phyloP scores from a whole-genome alignment of 176 grass and related monocot genomes.

The Aegilops bicornis region DNA sequence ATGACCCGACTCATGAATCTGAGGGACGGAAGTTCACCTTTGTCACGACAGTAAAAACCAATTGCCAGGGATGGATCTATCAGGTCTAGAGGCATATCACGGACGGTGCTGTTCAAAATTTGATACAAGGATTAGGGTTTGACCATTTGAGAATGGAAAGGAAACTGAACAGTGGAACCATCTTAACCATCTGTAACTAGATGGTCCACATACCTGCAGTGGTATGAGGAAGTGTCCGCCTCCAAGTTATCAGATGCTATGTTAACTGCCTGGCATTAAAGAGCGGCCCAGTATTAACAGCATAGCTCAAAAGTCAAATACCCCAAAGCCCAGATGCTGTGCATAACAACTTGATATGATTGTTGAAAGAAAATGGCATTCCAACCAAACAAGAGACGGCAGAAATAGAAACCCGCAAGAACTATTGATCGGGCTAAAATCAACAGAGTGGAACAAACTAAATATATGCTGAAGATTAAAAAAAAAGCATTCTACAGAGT shows the following conservation, averaged over 20 bases:
- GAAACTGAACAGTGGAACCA: background rate
- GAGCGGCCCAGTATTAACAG: background rate
- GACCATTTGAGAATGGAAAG: background rate
- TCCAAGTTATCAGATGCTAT: slow-evolving; percentile 65
- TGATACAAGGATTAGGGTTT: background rate
- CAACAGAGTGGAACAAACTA: background rate
- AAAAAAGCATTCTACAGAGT: background rate
- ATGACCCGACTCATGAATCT: background rate
- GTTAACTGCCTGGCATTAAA: slow-evolving; percentile 57
- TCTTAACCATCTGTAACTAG: slow-evolving; percentile 18
- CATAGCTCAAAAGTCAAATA: background rate
- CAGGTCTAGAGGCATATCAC: slow-evolving; percentile 75
- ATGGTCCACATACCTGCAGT: slow-evolving; percentile 74
- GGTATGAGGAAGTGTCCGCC: slow-evolving; percentile 81
- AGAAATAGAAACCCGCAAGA: background rate
- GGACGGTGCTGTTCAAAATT: slow-evolving; percentile 51
- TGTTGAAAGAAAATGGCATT: background rate
- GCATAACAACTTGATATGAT: background rate
- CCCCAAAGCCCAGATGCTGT: background rate
- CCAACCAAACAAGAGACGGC: background rate
- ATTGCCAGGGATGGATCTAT: slow-evolving; percentile 95
- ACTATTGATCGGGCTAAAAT: background rate
- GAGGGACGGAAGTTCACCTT: slow-evolving; percentile 48
- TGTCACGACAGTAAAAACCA: slow-evolving; percentile 87
- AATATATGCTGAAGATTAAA: background rate